Evolutionary conservation across 2,329 filamentous ascomycete species (phyloP), one percentile per base, ranked within the genome.

Genomic region (Mycocentrospora acerina): DNA sequence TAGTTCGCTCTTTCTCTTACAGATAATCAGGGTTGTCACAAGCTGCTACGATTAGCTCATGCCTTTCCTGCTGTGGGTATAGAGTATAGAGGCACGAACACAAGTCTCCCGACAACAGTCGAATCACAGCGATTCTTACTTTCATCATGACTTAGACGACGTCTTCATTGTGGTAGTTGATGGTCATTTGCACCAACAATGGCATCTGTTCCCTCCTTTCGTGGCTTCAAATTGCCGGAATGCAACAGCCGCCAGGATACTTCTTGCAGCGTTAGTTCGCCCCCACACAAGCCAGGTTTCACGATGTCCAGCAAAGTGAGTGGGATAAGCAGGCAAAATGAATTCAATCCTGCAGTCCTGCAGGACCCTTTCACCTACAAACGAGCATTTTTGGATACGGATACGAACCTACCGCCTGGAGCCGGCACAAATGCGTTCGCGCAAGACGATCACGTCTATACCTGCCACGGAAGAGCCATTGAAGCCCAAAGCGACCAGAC

Each of bases 361-460:
- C 46, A 44, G 17, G 50, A 58, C 45, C 42, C 51, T 16, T 53
- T 52, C 33, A 33, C 50, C 44, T 51, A 52, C 44, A 51, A 51
- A 53, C 53, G 42, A 32, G 42, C 48, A 16, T 48, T 56, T 15
- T 14, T 46, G 16, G 36, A 41, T 28, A 50, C 44, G 35, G 35
- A 26, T 8, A 25, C 36, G 11, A 28, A 39, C 11, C 11, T 25
- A 33, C 29, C 44, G 10, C 32, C 40, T 19, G 31, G 26, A n/a
- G 29, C 29, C 32, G 25, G 32, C 24, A 32, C 34, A n/a, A 32
- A 42, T 22, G 17, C 36, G 14, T 27, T 38, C 13, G 22, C 28
- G 26, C 41, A 40, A 28, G 31, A 35, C 18, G 30, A 45, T 41
- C 42, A 52, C 48, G 45, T 44, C 51, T 44, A 42, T 46, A 48